Evolutionary conservation across 2,329 filamentous ascomycete species (phyloP).

Genomic region (Cercospora beticola): DNA sequence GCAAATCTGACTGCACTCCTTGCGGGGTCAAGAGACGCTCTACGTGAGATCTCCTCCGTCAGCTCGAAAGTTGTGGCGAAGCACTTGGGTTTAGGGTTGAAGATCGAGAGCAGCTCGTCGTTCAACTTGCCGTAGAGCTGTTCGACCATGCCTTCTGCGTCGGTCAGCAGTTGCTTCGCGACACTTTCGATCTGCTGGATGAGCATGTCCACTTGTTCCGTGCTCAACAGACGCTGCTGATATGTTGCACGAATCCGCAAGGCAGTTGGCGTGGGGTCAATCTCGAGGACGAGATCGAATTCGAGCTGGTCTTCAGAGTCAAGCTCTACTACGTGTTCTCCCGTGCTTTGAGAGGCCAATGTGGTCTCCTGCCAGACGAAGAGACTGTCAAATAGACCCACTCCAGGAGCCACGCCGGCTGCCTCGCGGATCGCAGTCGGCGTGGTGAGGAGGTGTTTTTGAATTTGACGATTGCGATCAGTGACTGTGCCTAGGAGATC

Average conservation of each 20-base stretch:
- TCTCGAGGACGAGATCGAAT: constrained; percentile 71
- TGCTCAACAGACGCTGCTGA: constrained; percentile 54
- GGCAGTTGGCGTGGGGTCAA: constrained; percentile 60
- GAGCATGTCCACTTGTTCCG: constrained; percentile 57
- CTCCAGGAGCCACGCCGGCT: constrained; percentile 55
- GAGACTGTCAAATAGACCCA: constrained; percentile 69
- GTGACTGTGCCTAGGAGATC: constrained; percentile 68
- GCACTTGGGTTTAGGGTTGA: constrained; percentile 40
- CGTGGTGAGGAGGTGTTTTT: constrained; percentile 64
- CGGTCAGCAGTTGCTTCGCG: constrained; percentile 45
- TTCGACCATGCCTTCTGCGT: constrained; percentile 38
- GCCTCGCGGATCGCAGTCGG: constrained; percentile 68
- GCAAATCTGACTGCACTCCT: constrained; percentile 66
- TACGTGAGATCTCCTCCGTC: constrained; percentile 53
- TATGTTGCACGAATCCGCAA: constrained; percentile 57
- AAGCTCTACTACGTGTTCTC: constrained; percentile 52
- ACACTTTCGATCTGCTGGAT: constrained; percentile 62
- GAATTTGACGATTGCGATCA: constrained; percentile 61
- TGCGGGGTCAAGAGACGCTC: constrained; percentile 51
- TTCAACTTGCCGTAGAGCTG: constrained; percentile 35
- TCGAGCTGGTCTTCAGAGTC: constrained; percentile 71
- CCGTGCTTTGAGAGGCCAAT: constrained; percentile 33
- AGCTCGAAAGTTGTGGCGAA: constrained; percentile 36
- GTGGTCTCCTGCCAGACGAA: constrained; percentile 83
- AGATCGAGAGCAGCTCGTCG: constrained; percentile 40